Evolutionary conservation across 805 yeast genomes (phyloP).

Genomic region (Myxozyma monticola): DNA sequence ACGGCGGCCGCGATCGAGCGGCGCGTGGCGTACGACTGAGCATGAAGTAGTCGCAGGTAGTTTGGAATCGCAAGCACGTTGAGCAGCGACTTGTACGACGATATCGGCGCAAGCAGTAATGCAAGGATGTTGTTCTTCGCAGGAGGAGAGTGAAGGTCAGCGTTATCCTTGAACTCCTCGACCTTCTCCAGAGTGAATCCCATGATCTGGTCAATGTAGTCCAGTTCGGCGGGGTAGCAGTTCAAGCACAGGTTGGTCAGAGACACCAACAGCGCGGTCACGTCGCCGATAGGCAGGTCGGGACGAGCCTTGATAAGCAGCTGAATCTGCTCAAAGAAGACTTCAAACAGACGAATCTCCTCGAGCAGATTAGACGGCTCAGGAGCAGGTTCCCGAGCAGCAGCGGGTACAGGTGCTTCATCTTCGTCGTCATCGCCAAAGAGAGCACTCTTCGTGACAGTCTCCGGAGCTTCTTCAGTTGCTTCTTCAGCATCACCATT

Average conservation of each 20-base stretch:
- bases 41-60: conserved; percentile 55
- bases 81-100: conserved; percentile 36
- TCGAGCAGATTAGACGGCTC: conserved; percentile 27
- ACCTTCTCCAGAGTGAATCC: conserved; percentile 45
- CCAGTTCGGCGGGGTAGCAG: conserved; percentile 63
- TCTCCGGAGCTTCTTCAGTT: neutral
- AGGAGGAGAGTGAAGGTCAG: conserved; percentile 33
- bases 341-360: conserved; percentile 51
- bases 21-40: conserved; percentile 55
- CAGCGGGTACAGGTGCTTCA: conserved; percentile 9
- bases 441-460: conserved; percentile 7
- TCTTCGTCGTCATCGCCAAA: conserved; percentile 21
- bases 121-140: conserved; percentile 36
- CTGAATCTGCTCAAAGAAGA: conserved; percentile 65
- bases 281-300: conserved; percentile 66
- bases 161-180: conserved; percentile 33
- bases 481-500: conserved; percentile 14
- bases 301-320: conserved; percentile 59
- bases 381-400: conserved; percentile 13
- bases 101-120: conserved; percentile 40
- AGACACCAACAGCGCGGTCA: conserved; percentile 63
- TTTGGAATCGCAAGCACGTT: conserved; percentile 45
- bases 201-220: conserved; percentile 62
- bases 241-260: conserved; percentile 62
- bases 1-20: conserved; percentile 61